Base-by-base conservation (phyloP, 2,329 filamentous ascomycete species). In the Aspergillus neoniger region DNA sequence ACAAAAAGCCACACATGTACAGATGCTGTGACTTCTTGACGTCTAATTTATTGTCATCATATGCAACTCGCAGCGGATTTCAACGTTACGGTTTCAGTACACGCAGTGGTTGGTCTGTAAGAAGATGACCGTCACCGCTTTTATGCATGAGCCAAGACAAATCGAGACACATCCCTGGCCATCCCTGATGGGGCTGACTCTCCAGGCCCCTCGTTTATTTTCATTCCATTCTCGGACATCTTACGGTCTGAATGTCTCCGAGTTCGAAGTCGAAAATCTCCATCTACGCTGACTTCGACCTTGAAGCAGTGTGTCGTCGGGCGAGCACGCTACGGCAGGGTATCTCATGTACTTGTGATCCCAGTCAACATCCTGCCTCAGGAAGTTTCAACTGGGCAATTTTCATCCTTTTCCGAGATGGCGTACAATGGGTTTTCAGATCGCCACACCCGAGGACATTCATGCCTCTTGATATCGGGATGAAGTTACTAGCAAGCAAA, bases 311-410 rank as follows among this genome's bases (percentile, higher is more conserved):
- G 21, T 67, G 62, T 30, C 59, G 51, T 48, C 55, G 57, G 56
- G 67, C 63, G 39, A 69, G 60, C 55, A 48, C 38, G 2, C 62
- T 67, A n/a, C 63, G 67, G 5, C 55, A 65, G 25, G 63, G 59
- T 53, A 52, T 63, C 49, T 15, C 50, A 47, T 71, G 64, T 58
- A 23, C 36, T 53, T 70, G 65, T 58, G 60, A 70, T 62, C 59
- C 57, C n/a, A 41, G 63, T 52, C 67, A 72, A 66, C 51, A 17
- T 12, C 72, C 70, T 43, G 65, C 64, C 47, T 61, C 55, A 41
- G 71, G 72, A 41, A 69, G 66, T 57, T 70, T 74, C n/a, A 71
- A 71, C 63, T 74, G 67, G 70, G 70, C 63, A 38, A 66, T 72
- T 47, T 70, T 71, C 52, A 60, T 74, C 23, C n/a, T 55, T 30